phyloP scores from a whole-genome alignment of 345 rosid species.

The Garcia nutans region DNA sequence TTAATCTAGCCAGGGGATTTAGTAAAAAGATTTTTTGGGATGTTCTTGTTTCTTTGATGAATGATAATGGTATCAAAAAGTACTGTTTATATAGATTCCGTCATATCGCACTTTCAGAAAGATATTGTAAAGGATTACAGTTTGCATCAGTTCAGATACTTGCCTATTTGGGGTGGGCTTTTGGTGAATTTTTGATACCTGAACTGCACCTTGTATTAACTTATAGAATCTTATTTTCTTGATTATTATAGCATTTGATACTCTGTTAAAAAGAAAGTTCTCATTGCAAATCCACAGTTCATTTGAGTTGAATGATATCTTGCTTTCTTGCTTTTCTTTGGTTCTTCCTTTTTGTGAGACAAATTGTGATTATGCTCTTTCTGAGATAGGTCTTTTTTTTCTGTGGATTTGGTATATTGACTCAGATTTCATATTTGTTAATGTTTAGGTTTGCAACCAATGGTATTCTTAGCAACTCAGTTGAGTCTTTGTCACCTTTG shows the following conservation, averaged over 20 bases:
- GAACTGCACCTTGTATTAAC: not conserved
- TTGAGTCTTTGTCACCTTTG: constrained; percentile 58
- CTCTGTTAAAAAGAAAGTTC: not conserved
- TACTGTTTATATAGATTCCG: constrained; percentile 28
- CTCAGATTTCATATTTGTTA: not conserved
- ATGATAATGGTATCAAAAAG: not conserved
- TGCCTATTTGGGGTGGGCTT: constrained; percentile 5
- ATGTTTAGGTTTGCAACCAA: constrained; percentile 54
- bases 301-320: not conserved
- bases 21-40: not conserved
- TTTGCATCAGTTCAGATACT: constrained; percentile 10
- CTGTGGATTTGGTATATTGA: not conserved
- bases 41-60: not conserved
- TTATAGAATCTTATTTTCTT: not conserved
- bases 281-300: not conserved
- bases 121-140: constrained; percentile 11
- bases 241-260: not conserved
- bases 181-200: not conserved
- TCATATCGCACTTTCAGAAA: constrained; percentile 7
- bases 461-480: constrained; percentile 53
- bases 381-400: not conserved
- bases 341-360: not conserved
- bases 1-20: not conserved
- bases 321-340: not conserved
- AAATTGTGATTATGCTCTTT: not conserved